Percentiles rank a stretch among this genome's conserved stretches.
Conservation (phyloP, 306 rosid species). For the Alnus glutinosa region DNA sequence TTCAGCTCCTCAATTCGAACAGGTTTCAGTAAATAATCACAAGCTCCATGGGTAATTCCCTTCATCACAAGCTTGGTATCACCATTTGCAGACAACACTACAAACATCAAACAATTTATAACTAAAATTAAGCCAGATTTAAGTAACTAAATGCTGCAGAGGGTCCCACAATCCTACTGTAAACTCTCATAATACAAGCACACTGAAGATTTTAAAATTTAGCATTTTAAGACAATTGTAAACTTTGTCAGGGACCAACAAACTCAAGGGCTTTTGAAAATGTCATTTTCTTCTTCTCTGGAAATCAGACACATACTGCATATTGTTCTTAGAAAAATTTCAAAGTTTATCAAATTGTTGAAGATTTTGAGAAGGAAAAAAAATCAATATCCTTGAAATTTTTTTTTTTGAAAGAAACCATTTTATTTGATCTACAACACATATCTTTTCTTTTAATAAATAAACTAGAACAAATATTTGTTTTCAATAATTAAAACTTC, state of each 20-base stretch:
- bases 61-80: slow-evolving; percentile 91
- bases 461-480: neutral
- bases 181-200: neutral
- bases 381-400: neutral
- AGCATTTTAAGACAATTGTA: neutral
- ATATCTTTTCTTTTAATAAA: neutral
- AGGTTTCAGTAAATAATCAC: slow-evolving; percentile 94
- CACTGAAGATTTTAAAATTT: neutral
- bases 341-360: neutral
- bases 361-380: neutral
- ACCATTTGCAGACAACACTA: slow-evolving; percentile 91
- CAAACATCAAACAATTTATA: slow-evolving; percentile 12
- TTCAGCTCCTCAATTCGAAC: slow-evolving; percentile 91
- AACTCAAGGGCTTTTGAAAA: neutral
- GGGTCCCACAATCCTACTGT: neutral
- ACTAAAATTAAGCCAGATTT: neutral
- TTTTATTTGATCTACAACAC: neutral
- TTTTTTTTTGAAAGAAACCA: neutral
- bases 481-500: slow-evolving; percentile 14
- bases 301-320: slow-evolving; percentile 11
- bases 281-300: neutral
- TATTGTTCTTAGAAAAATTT: slow-evolving; percentile 5
- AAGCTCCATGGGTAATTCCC: slow-evolving; percentile 96
- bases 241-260: neutral
- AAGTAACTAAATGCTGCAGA: neutral